Base-by-base conservation (phyloP, 2,329 filamentous ascomycete species). In the Claviceps fusiformis region DNA sequence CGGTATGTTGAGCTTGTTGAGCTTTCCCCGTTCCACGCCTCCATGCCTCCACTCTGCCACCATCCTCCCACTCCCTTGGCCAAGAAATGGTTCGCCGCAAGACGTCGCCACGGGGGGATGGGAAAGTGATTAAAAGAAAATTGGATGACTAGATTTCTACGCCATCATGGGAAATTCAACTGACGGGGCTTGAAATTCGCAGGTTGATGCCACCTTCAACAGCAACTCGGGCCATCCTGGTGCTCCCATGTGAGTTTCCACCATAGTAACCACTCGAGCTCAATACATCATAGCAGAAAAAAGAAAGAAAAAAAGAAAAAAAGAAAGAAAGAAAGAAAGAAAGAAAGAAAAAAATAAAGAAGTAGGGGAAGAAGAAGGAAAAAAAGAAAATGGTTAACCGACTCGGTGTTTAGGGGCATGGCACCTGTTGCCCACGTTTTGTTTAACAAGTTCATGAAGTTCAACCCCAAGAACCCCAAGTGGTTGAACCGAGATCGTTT, bases 401-500 rank as follows among this genome's bases (percentile, higher is more conserved):
- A 75, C 64, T 60, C 17, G 35, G 51, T 24, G 51, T 59, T 19
- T 59, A 84, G 81, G 81, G 82, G 82, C 71, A 82, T 97, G 89
- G 93, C 93, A 68, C 92, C 93, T 60, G 84, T 91, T 68, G 86
- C 93, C 73, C 93, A 97, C 81, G 89, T 97, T 68, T 83, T 98
- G 62, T 98, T 89, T 79, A 95, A 95, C 83, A 95, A 93, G 75
- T 95, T 96, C 81, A 89, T 98, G 89, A 95, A 77, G 73, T 98
- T 96, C 83, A 98, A 97, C 86, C 93, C 93, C 67, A 95, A 96
- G 86, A 96, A 95, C 83, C 89, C 93, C 65, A 80, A 89, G 62
- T 98, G 91, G 91, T 68, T 93, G 67, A 97, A 97, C 83, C 86
- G 93, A 69, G 93, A 98, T 76, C 87, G 93, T 73, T 98, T 98